Evolutionary conservation across 352 stramenopile genomes (phyloP), one percentile per base, ranked within the genome.

Genomic region (Phytophthora constricta): DNA sequence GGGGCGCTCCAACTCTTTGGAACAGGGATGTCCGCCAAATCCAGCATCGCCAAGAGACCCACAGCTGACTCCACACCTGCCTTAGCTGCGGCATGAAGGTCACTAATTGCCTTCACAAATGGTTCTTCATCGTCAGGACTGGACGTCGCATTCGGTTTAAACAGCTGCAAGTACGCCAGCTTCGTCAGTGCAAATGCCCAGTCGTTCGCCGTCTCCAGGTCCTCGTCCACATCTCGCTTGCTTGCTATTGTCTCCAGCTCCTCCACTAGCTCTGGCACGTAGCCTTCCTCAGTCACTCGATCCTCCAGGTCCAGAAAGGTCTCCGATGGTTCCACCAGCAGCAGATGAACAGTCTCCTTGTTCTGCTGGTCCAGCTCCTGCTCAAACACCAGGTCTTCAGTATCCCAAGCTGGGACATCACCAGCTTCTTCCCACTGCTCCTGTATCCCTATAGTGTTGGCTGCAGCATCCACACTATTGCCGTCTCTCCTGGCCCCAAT

Each of bases 91-190:
- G 73, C 50, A 2, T 76, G 66, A 0, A 92, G 61, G 31, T 86
- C 73, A 22, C 62, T 49, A 25, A 91, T 72, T 11, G 82, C 82
- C 22, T 75, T 52, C 17, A 73, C 52, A 60, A 87, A 89, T 8
- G 54, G 3, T 16, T 74, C 65, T 5, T 74, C 54, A 23, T 63
- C 34, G n/a, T 20, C 20, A 5, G 13, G 49, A 19, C 33, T 39
- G 0, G 55, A 37, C 25, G 57, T 27, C 2, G 13, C 37, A 14
- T 59, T 61, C 0, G 80, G 74, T 26, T 90, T 80, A 58, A 92
- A 91, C 3, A 92, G 76, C 46, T 77, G 70, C 52, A 82, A 74
- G 60, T 80, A 89, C n/a, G 84, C 84, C 17, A 90, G 66, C 28
- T 75, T 75, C 41, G 87, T 84, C 34, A 83, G 65, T 8, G 84